Base-by-base conservation (phyloP, 768 basidiomycete species). In the Rhizopogon salebrosus region DNA sequence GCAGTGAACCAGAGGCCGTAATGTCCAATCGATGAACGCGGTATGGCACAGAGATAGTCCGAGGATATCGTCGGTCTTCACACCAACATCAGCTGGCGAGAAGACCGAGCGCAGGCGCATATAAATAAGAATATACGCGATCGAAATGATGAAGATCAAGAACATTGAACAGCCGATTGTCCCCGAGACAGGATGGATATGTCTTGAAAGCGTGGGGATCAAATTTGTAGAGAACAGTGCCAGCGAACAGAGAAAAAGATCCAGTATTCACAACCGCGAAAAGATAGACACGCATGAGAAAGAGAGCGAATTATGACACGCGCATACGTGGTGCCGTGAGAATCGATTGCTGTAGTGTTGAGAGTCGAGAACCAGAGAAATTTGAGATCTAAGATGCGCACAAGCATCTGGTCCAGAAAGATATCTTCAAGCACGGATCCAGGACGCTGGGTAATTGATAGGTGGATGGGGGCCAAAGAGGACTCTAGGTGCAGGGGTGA, bases 161-260 rank as follows among this genome's bases (percentile, higher is more conserved):
- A 58, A 57, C 58, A 64, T 55, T 54, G 61, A 63, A 64, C 52
- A 62, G 60, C 60, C 57, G 62, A 64, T 66, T 67, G 65, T 70
- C 72, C 75, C 72, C 70, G 62, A 68, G 79, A 82, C 80, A 73
- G 80, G 78, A 82, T 80, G 80, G 76, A 83, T 82, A 82, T 77
- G 81, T 82, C 81, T 78, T 68, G 64, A 70, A 67, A 64, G 54
- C 61, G 62, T 48, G 57, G 56, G 63, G 59, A 62, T 60, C 62
- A 57, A 24, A 57, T 51, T 56, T 57, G 61, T 67, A 54, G 57
- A 51, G 60, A 34, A 52, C 60, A 63, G 29, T 49, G 54, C 48
- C 55, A 40, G 51, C 54, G 57, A 42, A 42, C 64, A 58, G 56
- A 34, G 22, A 60, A 60, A 61, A 49, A 56, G 59, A 58, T 62